These are phyloP conservation scores for Penicillium sp. DNA, from an alignment of 2,329 filamentous ascomycete genomes.

Conservation along the genomic window DNA sequence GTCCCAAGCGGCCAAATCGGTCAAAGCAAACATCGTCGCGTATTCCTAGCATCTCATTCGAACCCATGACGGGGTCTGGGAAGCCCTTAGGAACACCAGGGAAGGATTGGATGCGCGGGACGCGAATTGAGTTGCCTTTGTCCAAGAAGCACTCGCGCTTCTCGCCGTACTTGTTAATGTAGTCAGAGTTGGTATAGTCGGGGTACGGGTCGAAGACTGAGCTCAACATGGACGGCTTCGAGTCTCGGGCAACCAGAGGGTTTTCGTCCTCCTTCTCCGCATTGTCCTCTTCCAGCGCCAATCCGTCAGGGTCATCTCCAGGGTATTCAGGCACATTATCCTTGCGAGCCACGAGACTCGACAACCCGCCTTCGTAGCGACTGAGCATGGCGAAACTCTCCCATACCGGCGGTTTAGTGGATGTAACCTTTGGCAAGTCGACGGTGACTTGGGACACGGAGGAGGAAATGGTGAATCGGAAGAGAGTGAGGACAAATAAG, in stretches of 20 bases:
- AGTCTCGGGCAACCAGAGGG: slow-evolving; percentile 20
- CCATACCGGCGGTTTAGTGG: slow-evolving; percentile 67
- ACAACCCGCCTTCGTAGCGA: slow-evolving; percentile 85
- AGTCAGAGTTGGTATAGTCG: slow-evolving; percentile 57
- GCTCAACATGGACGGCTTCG: slow-evolving; percentile 44
- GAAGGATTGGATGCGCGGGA: slow-evolving; percentile 72
- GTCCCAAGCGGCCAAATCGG: slow-evolving; percentile 79
- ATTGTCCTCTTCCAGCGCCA: slow-evolving; percentile 42
- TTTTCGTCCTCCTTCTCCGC: slow-evolving; percentile 25
- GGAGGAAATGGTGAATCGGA: slow-evolving; percentile 64
- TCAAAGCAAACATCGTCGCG: slow-evolving; percentile 90
- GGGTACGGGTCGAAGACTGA: slow-evolving; percentile 68
- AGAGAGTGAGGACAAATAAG: slow-evolving; percentile 72
- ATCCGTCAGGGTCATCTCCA: slow-evolving; percentile 56
- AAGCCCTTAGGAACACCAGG: slow-evolving; percentile 78
- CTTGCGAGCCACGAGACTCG: slow-evolving; percentile 62
- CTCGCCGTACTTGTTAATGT: slow-evolving; percentile 55
- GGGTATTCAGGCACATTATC: slow-evolving; percentile 82
- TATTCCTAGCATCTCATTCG: slow-evolving; percentile 74
- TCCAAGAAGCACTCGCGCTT: slow-evolving; percentile 79
- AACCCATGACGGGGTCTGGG: slow-evolving; percentile 81
- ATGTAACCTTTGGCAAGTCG: slow-evolving; percentile 56
- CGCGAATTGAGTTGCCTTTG: slow-evolving; percentile 56
- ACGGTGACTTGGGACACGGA: slow-evolving; percentile 29
- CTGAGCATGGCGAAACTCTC: slow-evolving; percentile 81